Evolutionary conservation across 495 filamentous ascomycete species (phyloP), one percentile per base, ranked within the genome.

Genomic region (Mytilinidion resinicola): DNA sequence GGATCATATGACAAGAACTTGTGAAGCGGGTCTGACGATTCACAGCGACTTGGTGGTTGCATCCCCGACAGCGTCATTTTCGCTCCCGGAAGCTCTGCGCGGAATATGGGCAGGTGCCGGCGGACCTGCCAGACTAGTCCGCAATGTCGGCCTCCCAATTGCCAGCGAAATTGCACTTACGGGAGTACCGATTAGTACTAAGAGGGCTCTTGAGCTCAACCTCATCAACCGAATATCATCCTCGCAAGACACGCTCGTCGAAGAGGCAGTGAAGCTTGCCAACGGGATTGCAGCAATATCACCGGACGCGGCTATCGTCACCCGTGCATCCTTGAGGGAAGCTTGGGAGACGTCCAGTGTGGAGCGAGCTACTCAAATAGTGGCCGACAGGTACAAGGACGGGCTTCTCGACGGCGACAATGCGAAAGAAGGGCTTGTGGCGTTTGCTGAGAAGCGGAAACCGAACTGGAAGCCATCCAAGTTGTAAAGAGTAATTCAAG

Each of bases 51-150:
- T 70, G 62, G 59, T 68, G 12, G 62, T 70, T 21, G 67, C 67
- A 25, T 61, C 67, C 3, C 67, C 67, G 1, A 61, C 36, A 12
- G 65, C 67, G 38, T 50, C 55, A 9, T 70, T 70, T 42, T 65
- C 61, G 12, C 60, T 70, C 36, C 67, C 67, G 1, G 67, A 70
- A 62, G 67, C 67, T 17, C 44, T 62, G 9, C 67, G 67, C 17
- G 67, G 67, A 37, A 63, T 70, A 59, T 70, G 61, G 42, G 67
- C 67, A 17, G 65, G 39, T n/a, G 67, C 65, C 3, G 67, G 67
- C 25, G 67, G 67, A 0, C 67, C 63, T 8, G 52, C 67, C 9
- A 56, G 65, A 15, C 62, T 70, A 34, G 60, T 70, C 4, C 65
- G 67, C 44, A 66, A 38, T 53, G 62, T 68, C 51, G 67, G 67